Evolutionary conservation across 345 rosid genomes (phyloP), one percentile per base, ranked within the genome.

Genomic region (Euphorbia peplus): DNA sequence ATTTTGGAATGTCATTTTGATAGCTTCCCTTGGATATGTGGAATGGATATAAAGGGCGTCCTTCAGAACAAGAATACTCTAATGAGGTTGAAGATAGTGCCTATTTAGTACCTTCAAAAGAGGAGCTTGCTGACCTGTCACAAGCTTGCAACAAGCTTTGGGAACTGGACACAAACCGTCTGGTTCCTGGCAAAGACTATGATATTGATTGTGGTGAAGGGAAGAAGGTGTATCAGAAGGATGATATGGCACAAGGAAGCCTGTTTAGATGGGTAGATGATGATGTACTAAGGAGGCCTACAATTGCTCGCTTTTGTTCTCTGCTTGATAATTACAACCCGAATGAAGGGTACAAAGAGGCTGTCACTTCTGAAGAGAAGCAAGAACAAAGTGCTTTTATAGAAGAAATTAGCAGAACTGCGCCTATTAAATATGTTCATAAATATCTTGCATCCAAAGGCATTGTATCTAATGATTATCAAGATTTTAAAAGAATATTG

Each of bases 261-360:
- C 75, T 93, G 4, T 91, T 91, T 70, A 63, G 81, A 44, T 88
- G 88, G 92, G 79, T 93, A 64, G 80, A 61, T 59, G 95, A 93
- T 16, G 90, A 87, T 42, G 76, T 91, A 39, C 77, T 89, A 29
- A 83, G 88, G 62, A 86, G 70, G 81, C 95, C 95, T 50, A 91
- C 96, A 39, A 83, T 74, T 60, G 79, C 96, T 42, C 92, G 98
- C 26, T 93, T 93, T 69, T 91, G 91, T 74, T 89, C 97, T 8
- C 89, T 93, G 75, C 83, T 91, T 1, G 97, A 93, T 77, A 93
- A 93, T 78, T 93, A 93, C 71, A 91, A 93, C 73, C 96, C 97
- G 16, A 64, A 88, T 42, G 80, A 72, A 70, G 97, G 95, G 65
- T 71, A 66, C 83, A 91, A 82, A 80, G 98, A 93, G 81, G 89